These are phyloP conservation scores for Phytomonas serpens DNA, from an alignment of 208 protist genomes.

Conservation along the genomic window DNA sequence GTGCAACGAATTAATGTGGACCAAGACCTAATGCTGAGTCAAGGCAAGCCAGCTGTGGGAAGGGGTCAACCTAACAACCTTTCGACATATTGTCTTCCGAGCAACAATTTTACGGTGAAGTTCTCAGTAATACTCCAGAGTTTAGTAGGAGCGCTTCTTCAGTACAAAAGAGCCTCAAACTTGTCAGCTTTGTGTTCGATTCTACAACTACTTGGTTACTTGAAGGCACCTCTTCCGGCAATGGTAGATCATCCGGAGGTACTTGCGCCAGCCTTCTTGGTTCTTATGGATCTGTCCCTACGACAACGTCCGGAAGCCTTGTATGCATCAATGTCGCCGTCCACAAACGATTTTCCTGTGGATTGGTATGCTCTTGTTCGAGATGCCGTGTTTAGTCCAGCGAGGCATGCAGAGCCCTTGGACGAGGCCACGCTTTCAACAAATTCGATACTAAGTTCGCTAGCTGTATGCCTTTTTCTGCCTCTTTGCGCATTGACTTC, in stretches of 20 bases:
- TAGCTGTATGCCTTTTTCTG: conserved; percentile 28
- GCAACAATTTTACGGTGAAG: background rate
- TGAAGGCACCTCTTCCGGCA: conserved; percentile 20
- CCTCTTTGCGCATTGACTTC: conserved; percentile 36
- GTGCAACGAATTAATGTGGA: background rate
- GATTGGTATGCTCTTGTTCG: conserved; percentile 47
- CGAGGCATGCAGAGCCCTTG: conserved; percentile 2
- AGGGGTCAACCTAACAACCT: background rate
- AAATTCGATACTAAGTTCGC: conserved; percentile 8
- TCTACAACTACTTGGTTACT: conserved; percentile 20
- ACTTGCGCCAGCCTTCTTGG: conserved; percentile 22
- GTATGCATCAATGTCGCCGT: background rate
- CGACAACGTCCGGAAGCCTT: background rate
- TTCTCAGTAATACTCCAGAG: background rate
- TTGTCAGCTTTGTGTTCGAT: background rate
- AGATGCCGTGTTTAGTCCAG: conserved; percentile 24
- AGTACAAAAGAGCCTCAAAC: background rate
- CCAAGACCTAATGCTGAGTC: background rate
- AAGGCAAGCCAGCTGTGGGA: background rate
- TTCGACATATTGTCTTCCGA: background rate
- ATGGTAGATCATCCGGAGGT: conserved; percentile 13
- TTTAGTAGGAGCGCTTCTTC: background rate
- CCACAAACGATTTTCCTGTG: conserved; percentile 8
- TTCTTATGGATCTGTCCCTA: conserved; percentile 12
- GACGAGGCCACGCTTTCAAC: conserved; percentile 5